Evolutionary conservation across 2,329 filamentous ascomycete species (phyloP), one percentile per base, ranked within the genome.

Genomic region (Diplodia mutila): DNA sequence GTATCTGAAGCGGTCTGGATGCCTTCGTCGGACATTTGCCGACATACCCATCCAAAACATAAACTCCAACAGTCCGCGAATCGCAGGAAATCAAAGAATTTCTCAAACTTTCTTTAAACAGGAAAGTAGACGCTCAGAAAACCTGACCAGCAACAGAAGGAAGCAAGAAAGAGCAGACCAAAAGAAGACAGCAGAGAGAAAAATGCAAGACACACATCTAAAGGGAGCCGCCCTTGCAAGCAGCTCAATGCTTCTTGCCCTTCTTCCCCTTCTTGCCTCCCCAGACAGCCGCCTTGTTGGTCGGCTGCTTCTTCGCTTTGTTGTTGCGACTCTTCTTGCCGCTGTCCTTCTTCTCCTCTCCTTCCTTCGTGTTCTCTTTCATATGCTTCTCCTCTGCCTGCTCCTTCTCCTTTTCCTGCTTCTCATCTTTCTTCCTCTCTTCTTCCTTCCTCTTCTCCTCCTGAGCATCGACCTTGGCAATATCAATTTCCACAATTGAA

Each of bases 231-330:
- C 21, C 48, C 21, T 14, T 4, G 21, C 16, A 27, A 18, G 21
- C 23, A 21, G 12, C 8, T 39, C 32, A 55, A n/a, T 39, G n/a
- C 53, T 37, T 55, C 52, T 54, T 54, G 3, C 23, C 34, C 54
- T 59, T 59, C 37, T n/a, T 52, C 1, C 49, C 49, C 49, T 52
- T 59, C 23, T 42, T 59, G 12, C 34, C 12, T 6, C 54, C 34
- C 34, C 54, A 59, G 18, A 42, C 34, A 9, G 54, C 54, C n/a
- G 21, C 34, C 54, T 59, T 55, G 53, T 55, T 55, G 18, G 23
- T 18, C 49, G 29, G 5, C 29, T 37, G 18, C 32, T 29, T 32
- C 53, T 34, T 37, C 18, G 27, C 11, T 27, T 55, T 55, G 27
- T 55, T 55, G 16, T 23, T 37, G 9, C n/a, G 9, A 6, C 32